Base-by-base conservation (phyloP, 257 asterid species). In the Nicotiana undulata region DNA sequence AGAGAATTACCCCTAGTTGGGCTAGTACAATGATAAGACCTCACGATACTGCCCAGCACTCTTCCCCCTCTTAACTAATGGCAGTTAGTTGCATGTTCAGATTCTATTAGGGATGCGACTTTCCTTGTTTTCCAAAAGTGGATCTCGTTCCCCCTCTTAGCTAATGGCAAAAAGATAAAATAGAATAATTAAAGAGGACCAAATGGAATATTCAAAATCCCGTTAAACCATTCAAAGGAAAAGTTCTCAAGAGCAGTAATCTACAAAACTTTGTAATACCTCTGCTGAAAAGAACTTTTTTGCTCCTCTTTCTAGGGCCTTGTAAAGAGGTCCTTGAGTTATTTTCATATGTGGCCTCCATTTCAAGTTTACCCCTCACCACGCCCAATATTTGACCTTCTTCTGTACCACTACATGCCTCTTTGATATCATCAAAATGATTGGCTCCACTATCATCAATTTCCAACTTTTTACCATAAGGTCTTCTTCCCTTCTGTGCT, bases 381-480 rank as follows among this genome's bases (percentile, higher is more conserved):
- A 82, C 88, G 80, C 90, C 88, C 60, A 88, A 82, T 83, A 86
- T 81, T 82, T 86, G 91, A 53, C 89, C 92, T 88, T 89, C 97
- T 77, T 90, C 97, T 51, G 97, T 92, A 82, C 92, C 96, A 83
- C 95, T 90, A 81, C 93, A 91, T 78, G 94, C 97, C 93, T 92
- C 97, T 88, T 86, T 90, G 84, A 82, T 84, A 83, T 92, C 98
- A 85, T 90, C 91, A 82, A 88, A 87, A 55, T 83, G 88, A 84
- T 84, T 82, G 60, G 88, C 91, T 81, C 80, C 78, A 81, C 81
- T 68, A 29, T 85, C 84, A 85, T 86, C 90, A 84, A 84, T 88
- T 79, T 90, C 91, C 83, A 83, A 58, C 75, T 86, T 90, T 81
- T 85, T 87, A 51, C 87, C 89, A 32, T 81, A 86, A 67, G 83